Evolutionary conservation across 148 eudicot genomes (phyloP).

Genomic region (Cornus suecica): DNA sequence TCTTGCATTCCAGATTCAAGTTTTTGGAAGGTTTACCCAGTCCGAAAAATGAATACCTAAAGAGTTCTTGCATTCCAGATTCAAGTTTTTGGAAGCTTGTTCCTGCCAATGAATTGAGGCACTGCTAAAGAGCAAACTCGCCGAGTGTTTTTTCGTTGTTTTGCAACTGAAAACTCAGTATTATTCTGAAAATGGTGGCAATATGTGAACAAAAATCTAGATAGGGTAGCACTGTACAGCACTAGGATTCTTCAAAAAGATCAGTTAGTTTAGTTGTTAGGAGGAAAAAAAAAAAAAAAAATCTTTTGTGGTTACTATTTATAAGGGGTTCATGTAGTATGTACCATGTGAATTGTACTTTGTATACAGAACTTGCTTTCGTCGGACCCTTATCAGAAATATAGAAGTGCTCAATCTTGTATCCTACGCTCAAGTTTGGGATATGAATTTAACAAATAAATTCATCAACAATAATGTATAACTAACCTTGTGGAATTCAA

Average conservation of each 20-base stretch:
- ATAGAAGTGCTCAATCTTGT: too few relatives aligned
- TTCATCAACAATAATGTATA: too few relatives aligned
- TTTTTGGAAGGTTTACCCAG: neutral
- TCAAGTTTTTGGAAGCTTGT: neutral
- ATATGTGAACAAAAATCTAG: neutral
- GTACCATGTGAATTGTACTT: too few relatives aligned
- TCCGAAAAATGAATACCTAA: too few relatives aligned
- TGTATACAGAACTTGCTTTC: too few relatives aligned
- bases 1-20: neutral
- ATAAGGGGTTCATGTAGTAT: too few relatives aligned
- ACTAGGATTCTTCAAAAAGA: neutral
- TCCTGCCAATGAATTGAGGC: slow-evolving; percentile 1
- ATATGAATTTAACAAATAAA: too few relatives aligned
- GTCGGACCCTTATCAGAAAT: too few relatives aligned
- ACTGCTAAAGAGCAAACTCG: neutral
- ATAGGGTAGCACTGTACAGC: neutral
- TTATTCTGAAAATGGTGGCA: neutral
- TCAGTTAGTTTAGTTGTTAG: neutral
- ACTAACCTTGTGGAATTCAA: too few relatives aligned
- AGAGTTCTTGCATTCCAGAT: neutral
- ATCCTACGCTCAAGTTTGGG: too few relatives aligned
- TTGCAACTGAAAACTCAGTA: neutral
- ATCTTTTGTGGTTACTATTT: too few relatives aligned
- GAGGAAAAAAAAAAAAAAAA: too few relatives aligned
- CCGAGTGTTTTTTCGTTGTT: neutral